Evolutionary conservation across 2,329 filamentous ascomycete species (phyloP).

Genomic region (Dendryphion nanum): DNA sequence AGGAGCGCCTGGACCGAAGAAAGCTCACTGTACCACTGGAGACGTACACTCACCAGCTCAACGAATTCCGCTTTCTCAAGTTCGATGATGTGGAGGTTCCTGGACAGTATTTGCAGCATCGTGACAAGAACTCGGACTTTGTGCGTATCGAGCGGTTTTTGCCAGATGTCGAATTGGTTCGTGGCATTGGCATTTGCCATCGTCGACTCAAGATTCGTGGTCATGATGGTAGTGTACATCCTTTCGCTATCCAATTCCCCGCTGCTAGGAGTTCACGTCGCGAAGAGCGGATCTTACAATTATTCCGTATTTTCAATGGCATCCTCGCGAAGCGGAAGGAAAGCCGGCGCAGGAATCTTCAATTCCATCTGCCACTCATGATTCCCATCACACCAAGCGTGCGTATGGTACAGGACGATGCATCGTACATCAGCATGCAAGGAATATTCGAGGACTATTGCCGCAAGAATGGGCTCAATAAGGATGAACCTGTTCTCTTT

Average conservation of each 20-base stretch:
- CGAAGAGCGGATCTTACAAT: constrained; percentile 90
- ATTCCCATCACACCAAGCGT: constrained; percentile 93
- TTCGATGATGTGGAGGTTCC: constrained; percentile 98
- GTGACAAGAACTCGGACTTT: constrained; percentile 99
- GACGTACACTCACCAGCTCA: constrained; percentile 82
- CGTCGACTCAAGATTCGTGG: constrained; percentile 92
- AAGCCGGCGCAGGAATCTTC: constrained; percentile 85
- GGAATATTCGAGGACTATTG: constrained; percentile 97
- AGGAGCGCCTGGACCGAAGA: constrained; percentile 91
- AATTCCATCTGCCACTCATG: constrained; percentile 95
- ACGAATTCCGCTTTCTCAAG: constrained; percentile 95
- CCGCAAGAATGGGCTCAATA: constrained; percentile 78
- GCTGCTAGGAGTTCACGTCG: constrained; percentile 87
- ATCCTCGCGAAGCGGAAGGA: constrained; percentile 91
- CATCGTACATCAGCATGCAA: constrained; percentile 90
- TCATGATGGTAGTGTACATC: constrained; percentile 94
- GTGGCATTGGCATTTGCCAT: constrained; percentile 87
- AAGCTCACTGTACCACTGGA: constrained; percentile 73
- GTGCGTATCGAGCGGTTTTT: constrained; percentile 96
- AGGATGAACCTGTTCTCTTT: constrained; percentile 93
- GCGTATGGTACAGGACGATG: constrained; percentile 91
- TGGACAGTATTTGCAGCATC: constrained; percentile 93
- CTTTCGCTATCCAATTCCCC: constrained; percentile 94
- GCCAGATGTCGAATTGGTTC: constrained; percentile 88
- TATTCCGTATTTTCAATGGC: constrained; percentile 97